Evolutionary conservation across 164 flowering plant species (phyloP).

Genomic region (Tetrastigma voinierianum): DNA sequence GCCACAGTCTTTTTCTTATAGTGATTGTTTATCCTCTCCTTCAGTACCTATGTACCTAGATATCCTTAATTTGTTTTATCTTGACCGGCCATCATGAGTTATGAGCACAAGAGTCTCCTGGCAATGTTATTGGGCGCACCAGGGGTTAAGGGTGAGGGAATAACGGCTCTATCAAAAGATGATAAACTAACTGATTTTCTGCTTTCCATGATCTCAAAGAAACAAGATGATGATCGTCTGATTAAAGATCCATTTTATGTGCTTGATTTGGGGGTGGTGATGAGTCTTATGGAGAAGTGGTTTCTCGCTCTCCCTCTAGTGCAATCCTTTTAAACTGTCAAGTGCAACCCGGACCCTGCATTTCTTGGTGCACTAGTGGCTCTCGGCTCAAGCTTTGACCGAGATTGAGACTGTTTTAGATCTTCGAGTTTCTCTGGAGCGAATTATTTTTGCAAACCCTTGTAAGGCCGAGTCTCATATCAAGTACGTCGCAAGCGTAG

Average conservation of each 20-base stretch:
- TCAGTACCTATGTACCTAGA: too few relatives aligned
- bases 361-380: too few relatives aligned
- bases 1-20: too few relatives aligned
- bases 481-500: slow-evolving; percentile 37
- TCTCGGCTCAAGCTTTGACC: slow-evolving; percentile 48
- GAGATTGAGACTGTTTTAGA: slow-evolving; percentile 52
- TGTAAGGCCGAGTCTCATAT: slow-evolving; percentile 43
- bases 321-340: slow-evolving; percentile 57
- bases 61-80: too few relatives aligned
- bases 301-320: slow-evolving; percentile 27
- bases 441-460: too few relatives aligned
- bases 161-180: too few relatives aligned
- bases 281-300: slow-evolving; percentile 39
- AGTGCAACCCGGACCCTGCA: slow-evolving; percentile 53
- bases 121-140: slow-evolving; percentile 6
- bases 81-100: neutral
- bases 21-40: too few relatives aligned
- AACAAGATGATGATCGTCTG: too few relatives aligned
- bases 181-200: too few relatives aligned
- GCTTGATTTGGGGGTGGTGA: too few relatives aligned
- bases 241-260: too few relatives aligned
- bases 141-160: slow-evolving; percentile 9
- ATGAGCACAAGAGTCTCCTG: neutral
- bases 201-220: too few relatives aligned
- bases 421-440: slow-evolving; percentile 44